Evolutionary conservation across 208 protist species (phyloP), one percentile per base, ranked within the genome.

Genomic region (Wallacemonas collosoma): DNA sequence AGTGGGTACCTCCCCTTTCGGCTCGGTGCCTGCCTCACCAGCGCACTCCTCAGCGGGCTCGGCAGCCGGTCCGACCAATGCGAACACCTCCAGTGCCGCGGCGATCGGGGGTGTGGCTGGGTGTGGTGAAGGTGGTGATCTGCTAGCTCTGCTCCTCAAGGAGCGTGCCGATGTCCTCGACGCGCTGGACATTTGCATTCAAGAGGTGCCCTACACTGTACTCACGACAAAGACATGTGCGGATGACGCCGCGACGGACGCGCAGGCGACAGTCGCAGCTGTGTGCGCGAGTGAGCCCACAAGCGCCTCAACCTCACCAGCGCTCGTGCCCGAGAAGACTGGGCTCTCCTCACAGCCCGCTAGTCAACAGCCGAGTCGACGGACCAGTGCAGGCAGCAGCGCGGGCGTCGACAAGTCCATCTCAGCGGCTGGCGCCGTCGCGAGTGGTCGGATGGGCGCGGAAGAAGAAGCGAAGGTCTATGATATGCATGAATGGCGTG

Each of bases 141-240:
- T 68, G 6, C 54, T 85, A 41, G 54, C 53, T 17, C 6, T 48
- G 38, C 64, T 93, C 47, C 75, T 83, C 54, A 71, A 74, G 48
- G 80, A 93, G 35, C 79, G 88, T 1, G 82, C 77, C 9, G 91
- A 93, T 53, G 81, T 94, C 75, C 81, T 96, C 3, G 87, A 89
- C 36, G 81, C 86, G 11, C 75, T 96, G 7, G 91, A 96, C 51
- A 75, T 96, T 62, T 96, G 91, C 67, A 51, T 94, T 36, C 81
- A 91, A 71, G 86, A 86, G 54, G 73, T 93, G 14, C 91, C 87
- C 9, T 6, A 38, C 41, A 12, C 17, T 5, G 11, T 38, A 17
- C 45, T 14, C 8, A 50, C 8, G 8, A 50, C 8, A 6, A 12
- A 6, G 2, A 75, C 83, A 35, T 66, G 61, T 41, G 54, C 14